Conservation (phyloP, 495 filamentous ascomycete genomes). For the Xylaria venustula region DNA sequence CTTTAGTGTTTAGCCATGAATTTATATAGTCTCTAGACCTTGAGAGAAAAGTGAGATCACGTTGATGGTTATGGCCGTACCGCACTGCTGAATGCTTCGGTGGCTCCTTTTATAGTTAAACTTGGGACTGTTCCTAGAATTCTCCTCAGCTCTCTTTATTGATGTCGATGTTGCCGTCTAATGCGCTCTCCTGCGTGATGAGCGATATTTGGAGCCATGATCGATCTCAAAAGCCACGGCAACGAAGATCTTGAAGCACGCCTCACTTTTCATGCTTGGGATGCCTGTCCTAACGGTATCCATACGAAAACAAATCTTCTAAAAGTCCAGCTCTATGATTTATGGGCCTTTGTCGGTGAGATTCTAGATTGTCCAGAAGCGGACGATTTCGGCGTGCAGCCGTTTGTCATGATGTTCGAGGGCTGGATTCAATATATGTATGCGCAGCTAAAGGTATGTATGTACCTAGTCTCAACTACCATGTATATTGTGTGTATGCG, state of each 20-base stretch:
- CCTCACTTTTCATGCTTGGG: background rate
- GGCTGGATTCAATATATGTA: background rate
- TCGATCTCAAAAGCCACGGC: conserved; percentile 6
- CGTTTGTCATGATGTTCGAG: conserved; percentile 4
- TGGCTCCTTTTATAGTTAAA: too few species aligned
- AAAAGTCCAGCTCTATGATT: too few species aligned
- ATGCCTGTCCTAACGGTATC: background rate
- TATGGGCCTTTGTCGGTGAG: too few species aligned
- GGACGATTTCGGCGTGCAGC: conserved; percentile 11
- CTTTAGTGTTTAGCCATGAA: background rate
- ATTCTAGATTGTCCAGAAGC: too few species aligned
- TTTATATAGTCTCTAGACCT: background rate
- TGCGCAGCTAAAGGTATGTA: too few species aligned
- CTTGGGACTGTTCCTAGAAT: too few species aligned
- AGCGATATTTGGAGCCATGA: conserved; percentile 4
- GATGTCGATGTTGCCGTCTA: background rate
- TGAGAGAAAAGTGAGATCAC: background rate
- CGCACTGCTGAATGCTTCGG: background rate
- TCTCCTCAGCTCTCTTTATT: background rate
- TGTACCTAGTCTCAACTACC: background rate
- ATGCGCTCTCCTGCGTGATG: background rate
- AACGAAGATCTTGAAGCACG: conserved; percentile 6
- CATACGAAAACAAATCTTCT: background rate
- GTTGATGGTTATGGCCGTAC: background rate
- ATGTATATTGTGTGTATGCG: too few species aligned